Evolutionary conservation across 164 flowering plant genomes (phyloP).

Genomic region (Santalum album): DNA sequence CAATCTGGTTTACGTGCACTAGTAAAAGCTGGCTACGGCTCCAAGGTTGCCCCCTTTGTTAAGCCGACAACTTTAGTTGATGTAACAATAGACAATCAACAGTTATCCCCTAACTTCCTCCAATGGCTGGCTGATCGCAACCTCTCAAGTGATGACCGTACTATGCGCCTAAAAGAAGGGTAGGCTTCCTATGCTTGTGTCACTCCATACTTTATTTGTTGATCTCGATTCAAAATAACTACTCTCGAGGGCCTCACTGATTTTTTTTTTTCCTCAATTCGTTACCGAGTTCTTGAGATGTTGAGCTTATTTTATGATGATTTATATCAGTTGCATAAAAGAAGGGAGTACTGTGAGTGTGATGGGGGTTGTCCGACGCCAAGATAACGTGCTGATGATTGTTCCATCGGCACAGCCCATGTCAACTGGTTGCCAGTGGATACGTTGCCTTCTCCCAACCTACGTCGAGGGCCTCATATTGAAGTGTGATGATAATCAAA

Average conservation of each 20-base stretch:
- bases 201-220: too few species aligned
- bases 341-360: constrained; percentile 96
- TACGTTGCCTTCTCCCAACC: constrained; percentile 72
- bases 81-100: constrained; percentile 48
- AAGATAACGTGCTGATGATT: constrained; percentile 83
- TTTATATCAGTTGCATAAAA: constrained; percentile 58
- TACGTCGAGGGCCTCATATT: constrained; percentile 65
- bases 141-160: constrained; percentile 84
- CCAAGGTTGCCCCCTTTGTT: constrained; percentile 90
- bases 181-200: constrained; percentile 16
- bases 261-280: not conserved
- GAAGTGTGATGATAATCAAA: constrained; percentile 69
- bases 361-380: constrained; percentile 83
- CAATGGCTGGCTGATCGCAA: constrained; percentile 80
- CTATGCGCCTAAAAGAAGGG: constrained; percentile 96
- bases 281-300: not conserved
- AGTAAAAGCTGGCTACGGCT: constrained; percentile 90
- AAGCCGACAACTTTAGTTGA: constrained; percentile 69
- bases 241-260: too few species aligned
- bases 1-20: constrained; percentile 87
- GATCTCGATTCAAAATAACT: too few species aligned
- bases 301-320: not conserved
- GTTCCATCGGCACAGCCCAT: constrained; percentile 69
- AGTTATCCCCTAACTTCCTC: constrained; percentile 65
- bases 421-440: constrained; percentile 78